Percentiles rank a stretch among this genome's conserved stretches.
Evolutionary conservation across 352 stramenopile genomes (phyloP).

Genomic region (Phytophthora sp.): DNA sequence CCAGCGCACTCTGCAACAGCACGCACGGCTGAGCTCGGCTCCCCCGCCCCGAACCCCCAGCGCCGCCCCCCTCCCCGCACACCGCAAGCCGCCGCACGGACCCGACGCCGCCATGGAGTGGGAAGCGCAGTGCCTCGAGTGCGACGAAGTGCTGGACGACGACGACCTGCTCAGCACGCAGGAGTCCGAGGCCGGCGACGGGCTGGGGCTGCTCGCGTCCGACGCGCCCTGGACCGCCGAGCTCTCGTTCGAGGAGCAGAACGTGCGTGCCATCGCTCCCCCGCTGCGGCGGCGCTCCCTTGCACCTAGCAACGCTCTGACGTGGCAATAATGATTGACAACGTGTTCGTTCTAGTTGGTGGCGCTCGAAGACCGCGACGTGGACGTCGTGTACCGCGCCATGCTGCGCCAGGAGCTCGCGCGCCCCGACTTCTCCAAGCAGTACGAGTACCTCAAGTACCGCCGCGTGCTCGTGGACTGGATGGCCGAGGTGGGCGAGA

Average conservation of each 20-base stretch:
- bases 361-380: constrained; percentile 77
- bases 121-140: constrained; percentile 70
- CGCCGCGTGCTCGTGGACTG: constrained; percentile 84
- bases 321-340: constrained; percentile 6
- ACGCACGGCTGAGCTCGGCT: too few species aligned
- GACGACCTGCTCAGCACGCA: constrained; percentile 52
- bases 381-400: constrained; percentile 69
- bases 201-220: constrained; percentile 15
- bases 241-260: constrained; percentile 51
- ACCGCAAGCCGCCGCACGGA: too few species aligned
- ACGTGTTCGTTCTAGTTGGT: constrained; percentile 46
- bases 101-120: constrained; percentile 51
- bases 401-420: constrained; percentile 81
- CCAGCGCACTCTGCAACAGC: constrained; percentile 19
- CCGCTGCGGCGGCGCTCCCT: not conserved
- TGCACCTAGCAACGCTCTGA: not conserved
- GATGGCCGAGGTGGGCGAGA: constrained; percentile 86
- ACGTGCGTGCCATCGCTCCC: constrained; percentile 16
- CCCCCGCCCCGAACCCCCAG: not conserved
- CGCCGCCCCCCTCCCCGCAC: not conserved
- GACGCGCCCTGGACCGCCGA: constrained; percentile 28
- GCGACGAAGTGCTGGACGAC: constrained; percentile 85
- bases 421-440: constrained; percentile 70
- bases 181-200: constrained; percentile 31
- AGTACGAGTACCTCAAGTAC: constrained; percentile 88